These are phyloP conservation scores for Corylus heterophylla DNA, from an alignment of 306 rosid genomes.

Conservation along the genomic window DNA sequence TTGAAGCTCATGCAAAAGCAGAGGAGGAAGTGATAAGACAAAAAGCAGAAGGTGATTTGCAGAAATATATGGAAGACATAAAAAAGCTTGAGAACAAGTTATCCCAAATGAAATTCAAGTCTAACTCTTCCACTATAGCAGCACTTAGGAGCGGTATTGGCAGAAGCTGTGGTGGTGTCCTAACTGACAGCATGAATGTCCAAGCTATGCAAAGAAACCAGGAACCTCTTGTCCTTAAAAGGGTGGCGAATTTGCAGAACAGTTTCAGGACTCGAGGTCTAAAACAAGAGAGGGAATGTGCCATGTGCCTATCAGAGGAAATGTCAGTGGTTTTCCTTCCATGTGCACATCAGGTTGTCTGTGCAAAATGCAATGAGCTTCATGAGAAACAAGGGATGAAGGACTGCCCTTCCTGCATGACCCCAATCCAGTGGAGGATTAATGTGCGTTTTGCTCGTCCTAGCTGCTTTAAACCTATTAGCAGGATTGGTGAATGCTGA, in stretches of 20 bases:
- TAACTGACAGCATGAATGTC: conserved; percentile 13
- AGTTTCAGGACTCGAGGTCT: conserved; percentile 24
- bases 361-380: conserved; percentile 59
- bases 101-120: conserved; percentile 29
- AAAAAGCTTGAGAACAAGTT: conserved; percentile 48
- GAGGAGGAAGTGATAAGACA: conserved; percentile 47
- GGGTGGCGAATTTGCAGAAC: conserved; percentile 15
- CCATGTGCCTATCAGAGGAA: conserved; percentile 73
- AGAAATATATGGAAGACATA: conserved; percentile 44
- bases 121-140: conserved; percentile 48
- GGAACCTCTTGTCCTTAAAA: conserved; percentile 18
- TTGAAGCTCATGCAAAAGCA: conserved; percentile 34
- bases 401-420: conserved; percentile 75
- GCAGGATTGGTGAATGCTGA: no score
- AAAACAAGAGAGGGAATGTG: conserved; percentile 69
- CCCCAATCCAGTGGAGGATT: conserved; percentile 47
- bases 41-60: conserved; percentile 46
- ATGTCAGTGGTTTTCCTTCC: conserved; percentile 66
- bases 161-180: conserved; percentile 25
- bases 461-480: not conserved
- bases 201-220: conserved; percentile 25
- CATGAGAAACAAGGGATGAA: conserved; percentile 71
- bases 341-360: conserved; percentile 67
- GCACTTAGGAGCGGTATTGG: conserved; percentile 38
- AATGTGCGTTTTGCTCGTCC: conserved; percentile 6